Conservation (phyloP, 257 asterid species). For the Solanum virginianum region DNA sequence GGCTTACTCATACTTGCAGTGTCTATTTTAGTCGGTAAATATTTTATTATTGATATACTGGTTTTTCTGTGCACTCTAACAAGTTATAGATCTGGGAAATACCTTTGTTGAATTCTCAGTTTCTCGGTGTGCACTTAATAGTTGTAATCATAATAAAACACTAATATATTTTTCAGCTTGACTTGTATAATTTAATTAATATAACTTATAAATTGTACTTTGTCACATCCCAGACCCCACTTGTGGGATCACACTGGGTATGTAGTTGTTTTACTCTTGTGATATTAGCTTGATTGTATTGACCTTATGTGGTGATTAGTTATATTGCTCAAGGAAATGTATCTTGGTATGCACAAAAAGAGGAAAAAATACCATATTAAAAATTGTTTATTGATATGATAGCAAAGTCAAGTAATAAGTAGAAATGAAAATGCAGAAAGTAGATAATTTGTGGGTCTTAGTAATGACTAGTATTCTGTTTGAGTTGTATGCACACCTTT, state of each 20-base stretch:
- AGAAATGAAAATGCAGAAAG: neutral
- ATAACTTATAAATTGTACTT: neutral
- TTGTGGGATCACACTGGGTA: neutral
- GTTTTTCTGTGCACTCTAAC: neutral
- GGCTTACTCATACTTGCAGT: constrained; percentile 76
- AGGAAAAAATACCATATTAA: neutral
- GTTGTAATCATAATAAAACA: neutral
- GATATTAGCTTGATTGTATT: neutral
- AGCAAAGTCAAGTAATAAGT: neutral
- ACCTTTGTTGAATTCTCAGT: neutral
- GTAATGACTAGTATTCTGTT: neutral
- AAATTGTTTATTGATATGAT: neutral
- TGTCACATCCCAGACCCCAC: neutral
- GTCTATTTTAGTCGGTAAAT: constrained; percentile 74
- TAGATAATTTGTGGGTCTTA: neutral
- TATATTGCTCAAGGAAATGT: neutral
- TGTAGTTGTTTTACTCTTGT: neutral
- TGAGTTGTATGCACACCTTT: neutral
- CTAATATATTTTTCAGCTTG: neutral
- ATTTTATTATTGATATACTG: constrained; percentile 1
- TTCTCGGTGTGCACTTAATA: neutral
- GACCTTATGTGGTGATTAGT: neutral
- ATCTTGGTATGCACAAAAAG: neutral
- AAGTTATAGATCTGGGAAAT: neutral
- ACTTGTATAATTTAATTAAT: neutral